Percentiles rank a stretch among this genome's conserved stretches.
Evolutionary conservation across 495 filamentous ascomycete genomes (phyloP).

Genomic region (Neurospora africana): DNA sequence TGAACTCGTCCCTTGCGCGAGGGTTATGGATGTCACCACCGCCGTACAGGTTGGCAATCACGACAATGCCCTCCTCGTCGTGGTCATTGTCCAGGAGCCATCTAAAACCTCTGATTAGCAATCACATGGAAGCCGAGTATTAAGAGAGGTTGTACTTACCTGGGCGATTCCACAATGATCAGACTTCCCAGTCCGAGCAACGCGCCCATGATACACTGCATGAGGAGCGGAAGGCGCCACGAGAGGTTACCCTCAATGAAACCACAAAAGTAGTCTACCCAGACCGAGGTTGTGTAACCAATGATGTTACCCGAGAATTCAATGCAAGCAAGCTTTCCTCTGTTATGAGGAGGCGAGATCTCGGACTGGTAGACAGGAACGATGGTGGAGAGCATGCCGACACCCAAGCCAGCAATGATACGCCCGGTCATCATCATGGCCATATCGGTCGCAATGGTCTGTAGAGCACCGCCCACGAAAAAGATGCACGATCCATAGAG

Average conservation of each 20-base stretch:
- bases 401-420: conserved; percentile 85
- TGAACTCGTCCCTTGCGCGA: conserved; percentile 85
- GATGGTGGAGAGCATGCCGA: conserved; percentile 90
- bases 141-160: conserved; percentile 41
- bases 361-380: conserved; percentile 98
- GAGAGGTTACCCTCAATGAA: conserved; percentile 77
- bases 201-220: conserved; percentile 90
- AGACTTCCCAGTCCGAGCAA: conserved; percentile 76
- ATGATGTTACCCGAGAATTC: conserved; percentile 96
- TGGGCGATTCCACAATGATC: conserved; percentile 90
- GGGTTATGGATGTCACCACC: conserved; percentile 88
- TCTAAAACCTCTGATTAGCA: conserved; percentile 34
- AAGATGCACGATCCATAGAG: conserved; percentile 90
- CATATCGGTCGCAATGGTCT: conserved; percentile 72
- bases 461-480: conserved; percentile 77
- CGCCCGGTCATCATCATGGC: conserved; percentile 86
- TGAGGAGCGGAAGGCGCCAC: conserved; percentile 82
- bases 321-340: conserved; percentile 92
- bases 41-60: conserved; percentile 95
- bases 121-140: conserved; percentile 3
- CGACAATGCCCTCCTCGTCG: conserved; percentile 95
- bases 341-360: conserved; percentile 91
- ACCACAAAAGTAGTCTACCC: conserved; percentile 96
- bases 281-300: conserved; percentile 91
- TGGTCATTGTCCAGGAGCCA: conserved; percentile 97